These are phyloP conservation scores for Aspergillus sp. DNA, from an alignment of 2,329 filamentous ascomycete species.

Conservation along the genomic window DNA sequence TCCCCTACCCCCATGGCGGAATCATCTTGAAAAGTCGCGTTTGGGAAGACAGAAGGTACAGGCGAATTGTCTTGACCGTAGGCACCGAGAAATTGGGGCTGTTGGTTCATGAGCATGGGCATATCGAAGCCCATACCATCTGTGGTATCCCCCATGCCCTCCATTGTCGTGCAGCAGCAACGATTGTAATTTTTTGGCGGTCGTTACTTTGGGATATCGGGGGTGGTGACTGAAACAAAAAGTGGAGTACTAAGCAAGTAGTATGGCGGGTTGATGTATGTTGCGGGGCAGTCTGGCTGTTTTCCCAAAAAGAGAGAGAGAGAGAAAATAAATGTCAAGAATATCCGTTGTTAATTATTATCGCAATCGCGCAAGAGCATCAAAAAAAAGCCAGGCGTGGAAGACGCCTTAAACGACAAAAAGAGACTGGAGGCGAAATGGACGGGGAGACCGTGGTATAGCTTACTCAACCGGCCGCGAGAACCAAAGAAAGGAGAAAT, in stretches of 20 bases:
- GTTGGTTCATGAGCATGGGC: slow-evolving; percentile 52
- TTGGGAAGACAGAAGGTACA: slow-evolving; percentile 43
- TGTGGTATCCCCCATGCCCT: slow-evolving; percentile 28
- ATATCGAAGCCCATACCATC: slow-evolving; percentile 38
- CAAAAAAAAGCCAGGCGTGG: not conserved
- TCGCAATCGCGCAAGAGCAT: not conserved
- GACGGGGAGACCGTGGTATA: not conserved
- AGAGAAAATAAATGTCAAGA: too few species aligned
- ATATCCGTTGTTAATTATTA: too few species aligned
- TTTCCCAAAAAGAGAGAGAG: too few species aligned
- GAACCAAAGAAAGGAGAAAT: not conserved
- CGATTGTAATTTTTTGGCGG: not conserved
- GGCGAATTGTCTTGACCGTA: slow-evolving; percentile 55
- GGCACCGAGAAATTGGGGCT: slow-evolving; percentile 60
- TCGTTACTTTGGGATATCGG: not conserved
- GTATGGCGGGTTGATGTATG: slow-evolving; percentile 1
- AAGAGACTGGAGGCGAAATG: not conserved
- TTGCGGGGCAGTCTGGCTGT: too few species aligned
- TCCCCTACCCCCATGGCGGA: slow-evolving; percentile 38
- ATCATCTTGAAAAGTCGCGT: slow-evolving; percentile 36
- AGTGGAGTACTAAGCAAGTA: slow-evolving; percentile 8
- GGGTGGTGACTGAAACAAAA: slow-evolving; percentile 5
- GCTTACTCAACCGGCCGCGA: not conserved
- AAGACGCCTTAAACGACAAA: too few species aligned
- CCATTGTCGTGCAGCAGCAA: slow-evolving; percentile 17